Evolutionary conservation across 2,329 filamentous ascomycete genomes (phyloP).

Genomic region (Ophioceras dolichostomum): DNA sequence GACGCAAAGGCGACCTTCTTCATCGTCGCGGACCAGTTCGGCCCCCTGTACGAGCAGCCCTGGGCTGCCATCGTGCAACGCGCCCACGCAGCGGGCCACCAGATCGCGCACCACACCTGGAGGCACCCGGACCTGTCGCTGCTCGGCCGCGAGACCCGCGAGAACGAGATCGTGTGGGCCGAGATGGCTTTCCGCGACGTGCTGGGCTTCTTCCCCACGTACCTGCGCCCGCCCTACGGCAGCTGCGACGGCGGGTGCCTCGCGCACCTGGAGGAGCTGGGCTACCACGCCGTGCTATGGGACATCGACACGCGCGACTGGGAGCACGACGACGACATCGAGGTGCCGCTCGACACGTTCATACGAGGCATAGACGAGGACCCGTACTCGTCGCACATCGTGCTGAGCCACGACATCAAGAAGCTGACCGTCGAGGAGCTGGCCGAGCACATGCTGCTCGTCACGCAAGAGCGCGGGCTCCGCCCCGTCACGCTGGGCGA

Average conservation of each 20-base stretch:
- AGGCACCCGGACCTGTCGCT: slow-evolving; percentile 21
- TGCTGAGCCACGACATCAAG: slow-evolving; percentile 30
- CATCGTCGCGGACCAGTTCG: slow-evolving; percentile 21
- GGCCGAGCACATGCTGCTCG: slow-evolving; percentile 28
- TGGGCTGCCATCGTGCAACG: slow-evolving; percentile 23
- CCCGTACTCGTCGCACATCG: slow-evolving; percentile 1
- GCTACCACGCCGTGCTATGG: slow-evolving; percentile 21
- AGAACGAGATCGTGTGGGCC: slow-evolving; percentile 26
- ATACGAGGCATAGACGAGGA: not conserved
- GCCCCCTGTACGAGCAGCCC: slow-evolving; percentile 17
- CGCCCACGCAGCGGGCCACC: slow-evolving; percentile 24
- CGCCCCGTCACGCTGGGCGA: slow-evolving; percentile 33
- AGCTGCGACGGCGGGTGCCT: slow-evolving; percentile 13
- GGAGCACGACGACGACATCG: slow-evolving; percentile 2
- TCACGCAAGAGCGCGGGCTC: slow-evolving; percentile 23
- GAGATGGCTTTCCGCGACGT: slow-evolving; percentile 26
- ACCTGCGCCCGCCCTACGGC: slow-evolving; percentile 26
- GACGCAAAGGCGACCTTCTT: slow-evolving; percentile 23
- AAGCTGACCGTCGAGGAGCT: slow-evolving; percentile 28
- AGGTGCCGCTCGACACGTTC: not conserved
- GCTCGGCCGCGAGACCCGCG: slow-evolving; percentile 14
- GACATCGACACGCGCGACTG: slow-evolving; percentile 18
- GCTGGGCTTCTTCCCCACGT: slow-evolving; percentile 25
- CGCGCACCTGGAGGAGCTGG: slow-evolving; percentile 14
- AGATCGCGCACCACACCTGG: slow-evolving; percentile 28